These are phyloP conservation scores for Blastomyces percursus DNA, from an alignment of 2,329 filamentous ascomycete species.

Conservation along the genomic window DNA sequence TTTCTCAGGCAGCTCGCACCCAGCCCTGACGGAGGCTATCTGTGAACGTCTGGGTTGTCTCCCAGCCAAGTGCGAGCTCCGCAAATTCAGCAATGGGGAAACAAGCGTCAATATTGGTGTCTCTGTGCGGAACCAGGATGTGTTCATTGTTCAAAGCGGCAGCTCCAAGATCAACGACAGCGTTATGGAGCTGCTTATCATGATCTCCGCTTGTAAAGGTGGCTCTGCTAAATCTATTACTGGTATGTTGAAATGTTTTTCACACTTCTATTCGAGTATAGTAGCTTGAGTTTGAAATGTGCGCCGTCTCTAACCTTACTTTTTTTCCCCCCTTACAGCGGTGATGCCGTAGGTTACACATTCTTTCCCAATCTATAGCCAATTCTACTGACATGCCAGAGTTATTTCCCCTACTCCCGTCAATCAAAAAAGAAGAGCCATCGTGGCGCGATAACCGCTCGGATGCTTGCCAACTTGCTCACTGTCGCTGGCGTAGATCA, in stretches of 20 bases:
- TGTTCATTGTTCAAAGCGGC: constrained; percentile 96
- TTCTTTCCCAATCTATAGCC: constrained; percentile 2
- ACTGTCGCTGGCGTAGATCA: constrained; percentile 91
- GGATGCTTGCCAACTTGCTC: constrained; percentile 93
- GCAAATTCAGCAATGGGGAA: constrained; percentile 60
- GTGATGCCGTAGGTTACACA: constrained; percentile 38
- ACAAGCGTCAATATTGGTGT: constrained; percentile 56
- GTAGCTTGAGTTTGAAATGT: neutral
- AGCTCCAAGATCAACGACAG: constrained; percentile 95
- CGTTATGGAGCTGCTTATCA: constrained; percentile 97
- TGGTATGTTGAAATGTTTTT: constrained; percentile 46
- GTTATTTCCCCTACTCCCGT: constrained; percentile 96
- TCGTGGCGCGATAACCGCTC: constrained; percentile 86
- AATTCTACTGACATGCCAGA: constrained; percentile 31
- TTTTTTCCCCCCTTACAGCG: constrained; percentile 21
- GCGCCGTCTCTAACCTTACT: constrained; percentile 4
- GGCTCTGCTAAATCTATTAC: constrained; percentile 95
- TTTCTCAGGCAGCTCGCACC: constrained; percentile 57
- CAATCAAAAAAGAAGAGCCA: constrained; percentile 99
- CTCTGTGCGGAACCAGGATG: constrained; percentile 90
- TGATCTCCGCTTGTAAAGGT: constrained; percentile 97
- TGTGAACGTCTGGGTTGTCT: constrained; percentile 54
- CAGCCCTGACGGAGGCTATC: constrained; percentile 52
- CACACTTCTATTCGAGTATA: neutral
- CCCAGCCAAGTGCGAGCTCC: constrained; percentile 49